Conservation (phyloP, 768 basidiomycete genomes). For the Tricholomella constricta region DNA sequence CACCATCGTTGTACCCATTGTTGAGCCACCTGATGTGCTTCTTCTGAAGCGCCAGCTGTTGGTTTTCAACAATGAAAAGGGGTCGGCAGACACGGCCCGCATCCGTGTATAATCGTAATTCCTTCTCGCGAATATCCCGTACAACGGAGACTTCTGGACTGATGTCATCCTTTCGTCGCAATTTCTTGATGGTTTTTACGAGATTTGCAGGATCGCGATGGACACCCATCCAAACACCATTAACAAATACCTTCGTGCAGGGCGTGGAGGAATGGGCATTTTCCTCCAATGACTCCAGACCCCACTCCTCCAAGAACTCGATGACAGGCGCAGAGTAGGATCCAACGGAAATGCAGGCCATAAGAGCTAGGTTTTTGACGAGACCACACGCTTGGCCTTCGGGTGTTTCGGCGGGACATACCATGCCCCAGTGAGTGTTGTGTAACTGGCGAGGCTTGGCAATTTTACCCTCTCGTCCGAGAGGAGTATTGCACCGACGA, state of each 20-base stretch:
- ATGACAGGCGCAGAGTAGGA: conserved; percentile 95
- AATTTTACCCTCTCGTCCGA: conserved; percentile 98
- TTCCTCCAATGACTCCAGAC: conserved; percentile 92
- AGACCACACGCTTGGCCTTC: conserved; percentile 99
- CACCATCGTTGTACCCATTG: conserved; percentile 58
- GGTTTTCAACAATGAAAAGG: conserved; percentile 93
- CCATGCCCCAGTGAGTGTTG: conserved; percentile 99
- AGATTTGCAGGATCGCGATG: conserved; percentile 93
- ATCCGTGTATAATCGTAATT: conserved; percentile 93
- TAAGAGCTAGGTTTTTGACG: conserved; percentile 96
- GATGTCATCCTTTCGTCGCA: conserved; percentile 93
- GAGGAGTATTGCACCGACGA: conserved; percentile 96
- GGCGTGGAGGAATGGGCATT: conserved; percentile 83
- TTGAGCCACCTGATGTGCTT: conserved; percentile 78
- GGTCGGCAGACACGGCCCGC: conserved; percentile 97
- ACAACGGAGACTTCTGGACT: conserved; percentile 96
- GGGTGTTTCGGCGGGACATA: conserved; percentile 98
- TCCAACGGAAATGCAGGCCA: conserved; percentile 98
- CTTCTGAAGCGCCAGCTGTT: conserved; percentile 81
- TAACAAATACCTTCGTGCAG: conserved; percentile 96
- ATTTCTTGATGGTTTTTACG: conserved; percentile 89
- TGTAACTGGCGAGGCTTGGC: conserved; percentile 99
- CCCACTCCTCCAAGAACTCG: conserved; percentile 99
- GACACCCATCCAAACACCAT: conserved; percentile 99
- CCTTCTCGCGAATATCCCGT: conserved; percentile 94